phyloP scores from a whole-genome alignment of 352 stramenopile genomes.

The Pythium sukuiense region DNA sequence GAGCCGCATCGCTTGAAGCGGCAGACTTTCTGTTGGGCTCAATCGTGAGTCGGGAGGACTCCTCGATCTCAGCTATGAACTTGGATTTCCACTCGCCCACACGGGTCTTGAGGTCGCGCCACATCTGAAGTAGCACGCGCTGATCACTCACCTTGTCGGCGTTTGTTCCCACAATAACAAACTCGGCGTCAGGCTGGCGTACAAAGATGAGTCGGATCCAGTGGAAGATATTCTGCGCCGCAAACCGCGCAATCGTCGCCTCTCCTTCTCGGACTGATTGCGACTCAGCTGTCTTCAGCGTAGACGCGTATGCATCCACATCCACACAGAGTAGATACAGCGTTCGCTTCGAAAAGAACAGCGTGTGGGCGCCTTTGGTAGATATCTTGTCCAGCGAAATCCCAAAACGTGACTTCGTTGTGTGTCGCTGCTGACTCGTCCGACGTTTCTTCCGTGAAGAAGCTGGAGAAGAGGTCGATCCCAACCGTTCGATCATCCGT shows the following conservation, averaged over 20 bases:
- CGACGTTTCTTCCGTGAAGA: slow-evolving; percentile 11
- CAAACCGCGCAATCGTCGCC: slow-evolving; percentile 10
- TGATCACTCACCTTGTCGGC: background rate
- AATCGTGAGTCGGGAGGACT: background rate
- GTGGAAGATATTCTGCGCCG: slow-evolving; percentile 15
- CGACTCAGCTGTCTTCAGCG: slow-evolving; percentile 5
- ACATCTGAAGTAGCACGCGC: background rate
- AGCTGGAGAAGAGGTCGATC: slow-evolving; percentile 29
- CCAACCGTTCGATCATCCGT: slow-evolving; percentile 29
- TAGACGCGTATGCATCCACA: slow-evolving; percentile 13
- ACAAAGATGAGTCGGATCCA: slow-evolving; percentile 21
- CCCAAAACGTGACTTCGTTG: slow-evolving; percentile 13
- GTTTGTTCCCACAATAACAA: slow-evolving; percentile 19
- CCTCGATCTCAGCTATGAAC: background rate
- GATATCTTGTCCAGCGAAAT: slow-evolving; percentile 14
- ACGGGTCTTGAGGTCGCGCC: background rate
- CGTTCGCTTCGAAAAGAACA: slow-evolving; percentile 24
- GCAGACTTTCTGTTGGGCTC: background rate
- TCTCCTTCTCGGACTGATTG: slow-evolving; percentile 5
- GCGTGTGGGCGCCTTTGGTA: slow-evolving; percentile 16
- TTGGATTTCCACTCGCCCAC: background rate
- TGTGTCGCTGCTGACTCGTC: background rate
- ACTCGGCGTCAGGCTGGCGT: slow-evolving; percentile 12
- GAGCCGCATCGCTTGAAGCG: background rate
- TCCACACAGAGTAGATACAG: slow-evolving; percentile 24